A percentile compares a stretch with the other conserved stretches of the same genome.
Evolutionary conservation across 179 eudicot species (phyloP).

Genomic region (Spergularia azorica): DNA sequence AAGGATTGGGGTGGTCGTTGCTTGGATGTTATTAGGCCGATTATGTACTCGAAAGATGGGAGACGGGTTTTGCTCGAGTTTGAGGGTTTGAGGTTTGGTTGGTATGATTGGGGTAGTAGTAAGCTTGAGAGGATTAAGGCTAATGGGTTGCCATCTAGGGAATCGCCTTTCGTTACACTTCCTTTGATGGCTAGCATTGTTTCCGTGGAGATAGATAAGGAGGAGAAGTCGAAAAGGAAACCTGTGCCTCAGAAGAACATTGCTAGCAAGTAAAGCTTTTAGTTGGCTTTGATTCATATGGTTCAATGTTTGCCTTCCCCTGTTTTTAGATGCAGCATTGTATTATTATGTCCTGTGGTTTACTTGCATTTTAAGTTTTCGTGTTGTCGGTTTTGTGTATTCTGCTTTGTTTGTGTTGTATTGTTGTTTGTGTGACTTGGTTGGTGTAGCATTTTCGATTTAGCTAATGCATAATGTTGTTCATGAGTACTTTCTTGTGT

Average conservation of each 20-base stretch:
- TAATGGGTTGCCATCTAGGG: background rate
- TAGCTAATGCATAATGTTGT: too few relatives aligned
- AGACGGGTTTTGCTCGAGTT: constrained; percentile 3
- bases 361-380: too few relatives aligned
- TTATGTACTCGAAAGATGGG: constrained; percentile 14
- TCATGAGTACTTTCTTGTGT: too few relatives aligned
- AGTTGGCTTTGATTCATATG: background rate
- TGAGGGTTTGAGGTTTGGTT: background rate
- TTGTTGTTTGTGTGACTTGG: too few relatives aligned
- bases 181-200: constrained; percentile 15
- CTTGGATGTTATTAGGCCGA: background rate
- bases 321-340: too few relatives aligned
- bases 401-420: too few relatives aligned
- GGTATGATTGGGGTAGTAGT: constrained; percentile 13
- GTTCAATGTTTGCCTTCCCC: too few relatives aligned
- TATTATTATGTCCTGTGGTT: too few relatives aligned
- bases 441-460: too few relatives aligned
- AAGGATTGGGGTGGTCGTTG: background rate
- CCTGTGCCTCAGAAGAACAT: background rate
- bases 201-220: background rate
- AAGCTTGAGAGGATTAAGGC: background rate
- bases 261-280: background rate
- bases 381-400: too few relatives aligned
- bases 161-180: background rate
- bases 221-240: background rate